Base-by-base conservation (phyloP, 1,284 basidiomycete species). In the Sporisorium graminicola region DNA sequence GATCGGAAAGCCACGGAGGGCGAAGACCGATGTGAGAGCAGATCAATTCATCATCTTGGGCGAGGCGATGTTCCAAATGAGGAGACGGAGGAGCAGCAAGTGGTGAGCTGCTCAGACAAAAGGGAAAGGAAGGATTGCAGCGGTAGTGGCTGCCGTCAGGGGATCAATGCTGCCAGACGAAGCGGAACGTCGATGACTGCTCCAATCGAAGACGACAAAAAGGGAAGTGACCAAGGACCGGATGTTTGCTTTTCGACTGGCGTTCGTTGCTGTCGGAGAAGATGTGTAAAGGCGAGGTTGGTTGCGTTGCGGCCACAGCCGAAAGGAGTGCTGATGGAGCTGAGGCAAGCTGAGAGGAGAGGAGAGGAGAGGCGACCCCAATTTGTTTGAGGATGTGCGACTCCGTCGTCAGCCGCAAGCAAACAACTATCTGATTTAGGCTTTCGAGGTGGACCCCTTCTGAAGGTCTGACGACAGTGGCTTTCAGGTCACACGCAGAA, bases 1-100 rank as follows among this genome's bases (percentile, higher is more conserved):
- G 59, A 46, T 72, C 69, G 69, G 69, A 72, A 64, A 49, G 70
- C 70, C 70, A 61, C 70, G 40, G 60, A 58, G 71, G 65, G 71
- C 71, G 53, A 58, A 54, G 60, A 63, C 64, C 70, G 64, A 67
- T 57, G 47, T n/a, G 44, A 49, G 58, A 8, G 35, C 4, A 43
- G 9, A 64, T 73, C 64, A 73, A 73, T 73, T 67, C 64, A 43
- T 54, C 70, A 73, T 73, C 0, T 24, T 64, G 64, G 31, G 46
- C 18, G 43, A 26, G 29, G 33, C 13, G 22, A 27, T 24, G 47
- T 57, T 70, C 70, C 64, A 64, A 27, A 51, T n/a, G 43, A 56
- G 65, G 70, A 60, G 37, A 47, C 56, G 33, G 37, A 52, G 33
- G 29, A 63, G 65, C 59, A 59, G 64, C 52, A 16, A 24, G 22